Conservation (phyloP, 345 rosid genomes). For the Jatropha curcas region DNA sequence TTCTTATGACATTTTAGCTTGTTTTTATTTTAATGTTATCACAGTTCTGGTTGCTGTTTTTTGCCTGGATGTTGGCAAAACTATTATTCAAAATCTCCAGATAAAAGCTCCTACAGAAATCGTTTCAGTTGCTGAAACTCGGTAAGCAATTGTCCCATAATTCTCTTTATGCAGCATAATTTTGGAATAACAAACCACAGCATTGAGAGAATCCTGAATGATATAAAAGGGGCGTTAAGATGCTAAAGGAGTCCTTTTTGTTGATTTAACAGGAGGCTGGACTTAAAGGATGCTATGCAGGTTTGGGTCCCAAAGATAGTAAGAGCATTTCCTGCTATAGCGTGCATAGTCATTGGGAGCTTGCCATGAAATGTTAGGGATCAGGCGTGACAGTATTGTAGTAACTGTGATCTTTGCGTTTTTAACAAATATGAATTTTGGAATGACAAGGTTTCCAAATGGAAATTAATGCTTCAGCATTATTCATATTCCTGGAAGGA, state of each 20-base stretch:
- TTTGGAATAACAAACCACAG: neutral
- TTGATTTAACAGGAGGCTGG: slow-evolving; percentile 78
- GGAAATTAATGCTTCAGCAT: too few species aligned
- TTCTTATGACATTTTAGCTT: neutral
- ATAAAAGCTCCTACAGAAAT: slow-evolving; percentile 57
- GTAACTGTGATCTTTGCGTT: too few species aligned
- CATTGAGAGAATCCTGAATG: neutral
- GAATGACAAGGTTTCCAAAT: too few species aligned
- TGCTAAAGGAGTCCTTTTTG: slow-evolving; percentile 12
- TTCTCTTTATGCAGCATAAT: slow-evolving; percentile 1
- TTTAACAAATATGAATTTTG: too few species aligned
- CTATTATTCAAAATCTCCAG: slow-evolving; percentile 83
- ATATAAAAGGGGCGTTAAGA: neutral
- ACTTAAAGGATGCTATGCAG: slow-evolving; percentile 80
- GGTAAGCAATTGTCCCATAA: slow-evolving; percentile 49
- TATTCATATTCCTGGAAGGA: too few species aligned
- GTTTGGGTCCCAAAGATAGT: slow-evolving; percentile 80
- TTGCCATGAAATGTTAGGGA: slow-evolving; percentile 73
- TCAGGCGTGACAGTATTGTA: too few species aligned
- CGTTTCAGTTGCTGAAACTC: slow-evolving; percentile 66
- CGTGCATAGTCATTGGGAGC: slow-evolving; percentile 96
- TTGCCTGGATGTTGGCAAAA: slow-evolving; percentile 91
- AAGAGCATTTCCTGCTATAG: slow-evolving; percentile 97
- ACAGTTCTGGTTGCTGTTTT: slow-evolving; percentile 81
- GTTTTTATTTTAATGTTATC: slow-evolving; percentile 13